These are phyloP conservation scores for Fusarium decemcellulare DNA, from an alignment of 2,329 filamentous ascomycete genomes.

Conservation along the genomic window DNA sequence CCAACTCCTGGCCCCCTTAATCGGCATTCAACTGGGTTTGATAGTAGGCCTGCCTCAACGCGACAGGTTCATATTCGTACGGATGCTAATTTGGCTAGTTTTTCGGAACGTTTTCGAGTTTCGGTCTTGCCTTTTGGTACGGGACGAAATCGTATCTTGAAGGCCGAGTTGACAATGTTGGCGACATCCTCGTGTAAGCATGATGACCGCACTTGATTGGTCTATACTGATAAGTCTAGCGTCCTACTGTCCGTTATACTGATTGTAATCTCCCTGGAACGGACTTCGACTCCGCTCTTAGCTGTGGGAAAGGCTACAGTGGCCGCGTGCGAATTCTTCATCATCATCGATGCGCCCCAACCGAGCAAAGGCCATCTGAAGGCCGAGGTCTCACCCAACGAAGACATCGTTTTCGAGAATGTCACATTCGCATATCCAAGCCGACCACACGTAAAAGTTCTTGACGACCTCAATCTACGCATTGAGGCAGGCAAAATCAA, in stretches of 20 bases:
- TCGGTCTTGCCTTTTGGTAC: slow-evolving; percentile 75
- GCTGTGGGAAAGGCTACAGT: slow-evolving; percentile 70
- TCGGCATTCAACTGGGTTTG: slow-evolving; percentile 67
- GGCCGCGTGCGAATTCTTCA: slow-evolving; percentile 71
- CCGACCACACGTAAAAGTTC: slow-evolving; percentile 73
- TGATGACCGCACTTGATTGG: background rate
- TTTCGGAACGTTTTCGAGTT: slow-evolving; percentile 66
- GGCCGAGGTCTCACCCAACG: slow-evolving; percentile 54
- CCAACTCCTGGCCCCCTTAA: slow-evolving; percentile 63
- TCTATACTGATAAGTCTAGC: slow-evolving; percentile 36
- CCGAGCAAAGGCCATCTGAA: slow-evolving; percentile 54
- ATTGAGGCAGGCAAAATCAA: slow-evolving; percentile 77
- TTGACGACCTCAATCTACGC: slow-evolving; percentile 70
- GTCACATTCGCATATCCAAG: slow-evolving; percentile 83
- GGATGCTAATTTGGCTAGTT: slow-evolving; percentile 55
- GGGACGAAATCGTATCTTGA: slow-evolving; percentile 67
- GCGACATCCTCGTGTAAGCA: slow-evolving; percentile 69
- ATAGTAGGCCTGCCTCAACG: slow-evolving; percentile 43
- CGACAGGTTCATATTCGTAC: too few species aligned
- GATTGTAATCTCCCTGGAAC: slow-evolving; percentile 69
- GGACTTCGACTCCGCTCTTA: slow-evolving; percentile 71
- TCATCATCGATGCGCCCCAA: slow-evolving; percentile 65
- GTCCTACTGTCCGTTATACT: slow-evolving; percentile 73
- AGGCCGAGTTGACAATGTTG: slow-evolving; percentile 62
- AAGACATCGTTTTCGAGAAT: slow-evolving; percentile 66